Evolutionary conservation across 2,329 filamentous ascomycete species (phyloP), one percentile per base, ranked within the genome.

Genomic region (Chrysosporium keratinophilum): DNA sequence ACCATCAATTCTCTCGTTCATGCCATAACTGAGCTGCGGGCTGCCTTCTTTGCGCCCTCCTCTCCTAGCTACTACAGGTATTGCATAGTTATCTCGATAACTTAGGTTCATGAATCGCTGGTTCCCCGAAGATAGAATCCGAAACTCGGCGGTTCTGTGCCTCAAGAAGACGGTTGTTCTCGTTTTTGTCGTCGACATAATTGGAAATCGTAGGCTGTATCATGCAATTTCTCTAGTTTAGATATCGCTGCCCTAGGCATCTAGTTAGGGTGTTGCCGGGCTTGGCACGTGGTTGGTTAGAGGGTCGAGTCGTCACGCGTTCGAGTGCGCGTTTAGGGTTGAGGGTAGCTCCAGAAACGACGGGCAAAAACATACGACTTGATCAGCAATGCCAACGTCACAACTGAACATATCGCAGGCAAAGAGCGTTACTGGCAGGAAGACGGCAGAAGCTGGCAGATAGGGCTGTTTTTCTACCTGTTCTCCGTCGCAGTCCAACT

Each of bases 331-430:
- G 49, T 51, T 50, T 51, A 44, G 12, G 28, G 39, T 51, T 42
- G 33, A 12, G 39, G 35, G 49, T 51, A 51, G 40, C 49, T 51
- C 39, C 41, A 15, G 49, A 44, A 51, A 51, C 40, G 49, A 51
- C 9, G 39, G 20, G 28, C 35, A n/a, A 51, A 43, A 42, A 51
- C 40, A 51, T 39, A 50, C 37, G 31, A 31, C 33, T 10, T 28
- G 23, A 28, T 28, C 39, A 41, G n/a, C 39, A 41, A 41, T 41
- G 39, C 15, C 11, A 23, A 44, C 17, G 41, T 14, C 48, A 23
- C 5, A n/a, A 23, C n/a, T 15, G 15, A 3, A 39, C 9, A 11
- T 50, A 14, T 14, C 11, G 39, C 37, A 20, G 6, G 5, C 19
- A 14, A 42, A 11, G 33, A 14, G 15, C 28, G 23, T 23, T 33